Evolutionary conservation across 2,329 filamentous ascomycete species (phyloP), one percentile per base, ranked within the genome.

Genomic region (Neofusicoccum ribis): DNA sequence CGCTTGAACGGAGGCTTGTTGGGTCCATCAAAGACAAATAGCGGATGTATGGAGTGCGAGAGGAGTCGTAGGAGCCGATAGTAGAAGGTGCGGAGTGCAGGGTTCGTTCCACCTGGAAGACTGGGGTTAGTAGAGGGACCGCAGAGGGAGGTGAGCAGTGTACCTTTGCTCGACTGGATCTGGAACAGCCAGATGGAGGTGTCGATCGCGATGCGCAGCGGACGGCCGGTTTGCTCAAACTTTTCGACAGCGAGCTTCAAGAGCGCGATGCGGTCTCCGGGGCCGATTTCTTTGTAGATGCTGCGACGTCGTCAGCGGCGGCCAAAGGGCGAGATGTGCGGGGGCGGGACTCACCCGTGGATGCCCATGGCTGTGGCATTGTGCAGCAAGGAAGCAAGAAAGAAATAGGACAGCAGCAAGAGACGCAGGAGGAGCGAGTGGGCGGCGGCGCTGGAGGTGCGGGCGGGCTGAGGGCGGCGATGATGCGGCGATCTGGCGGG

Each of bases 111-210:
- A 52, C 94, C 89, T 88, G 54, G 3, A 39, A 17, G 8, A 7
- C 31, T 14, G 14, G 6, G 52, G 60, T 46, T 5, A 58, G 37
- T 7, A 49, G 31, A 44, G 39, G 20, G 46, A 15, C 44, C 31
- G 47, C 17, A 14, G 14, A 39, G 4, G 20, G 14, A 36, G 34
- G 14, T 31, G n/a, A 37, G 60, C 39, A 17, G 65, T 71, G 37
- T 72, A 86, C 87, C 92, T 80, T 88, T 88, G 17, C 91, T 91
- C 14, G 92, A 89, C 74, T 96, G 93, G 12, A 89, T 89, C 73
- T 99, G 95, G 73, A 97, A 98, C 50, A 97, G 90, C 95, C 95
- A 99, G 74, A 99, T 98, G 2, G 93, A 92, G 70, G 96, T 91
- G 75, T 99, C 95, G 69, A 99, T 91, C 44, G 95, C 95, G 52